These are phyloP conservation scores for Paramecium pentaurelia DNA, from an alignment of 73 alveolate genomes.

Conservation along the genomic window DNA sequence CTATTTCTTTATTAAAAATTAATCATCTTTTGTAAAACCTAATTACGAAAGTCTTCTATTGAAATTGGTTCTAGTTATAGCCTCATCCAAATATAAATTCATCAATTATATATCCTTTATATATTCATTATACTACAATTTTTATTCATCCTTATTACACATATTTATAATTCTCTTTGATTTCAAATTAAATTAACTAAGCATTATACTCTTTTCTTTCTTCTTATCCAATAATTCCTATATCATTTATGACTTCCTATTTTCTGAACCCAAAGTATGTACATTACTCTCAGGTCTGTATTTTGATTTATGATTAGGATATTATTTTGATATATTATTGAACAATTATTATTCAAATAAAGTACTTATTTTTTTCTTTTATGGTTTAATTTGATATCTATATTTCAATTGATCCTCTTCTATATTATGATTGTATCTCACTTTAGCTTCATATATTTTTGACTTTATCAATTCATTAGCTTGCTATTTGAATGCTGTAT, in stretches of 20 bases:
- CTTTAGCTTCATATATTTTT: background rate
- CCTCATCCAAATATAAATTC: background rate
- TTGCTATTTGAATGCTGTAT: background rate
- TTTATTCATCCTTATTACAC: background rate
- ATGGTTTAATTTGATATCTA: background rate
- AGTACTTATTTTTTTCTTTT: background rate
- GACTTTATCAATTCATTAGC: background rate
- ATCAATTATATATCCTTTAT: background rate
- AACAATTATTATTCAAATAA: background rate
- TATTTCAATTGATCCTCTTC: background rate
- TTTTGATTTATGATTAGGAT: background rate
- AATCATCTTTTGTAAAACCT: background rate
- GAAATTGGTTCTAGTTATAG: background rate
- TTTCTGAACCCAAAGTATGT: background rate
- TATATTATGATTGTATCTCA: background rate
- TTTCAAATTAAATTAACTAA: background rate
- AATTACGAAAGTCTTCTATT: background rate
- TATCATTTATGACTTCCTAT: background rate
- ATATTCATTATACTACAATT: background rate
- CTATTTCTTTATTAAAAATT: background rate
- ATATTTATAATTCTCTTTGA: background rate
- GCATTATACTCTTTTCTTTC: background rate
- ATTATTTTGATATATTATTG: background rate
- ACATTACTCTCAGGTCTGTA: background rate
- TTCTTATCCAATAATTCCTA: background rate